Conservation (phyloP, 2,329 filamentous ascomycete genomes). For the Sphaerostilbella broomeana region DNA sequence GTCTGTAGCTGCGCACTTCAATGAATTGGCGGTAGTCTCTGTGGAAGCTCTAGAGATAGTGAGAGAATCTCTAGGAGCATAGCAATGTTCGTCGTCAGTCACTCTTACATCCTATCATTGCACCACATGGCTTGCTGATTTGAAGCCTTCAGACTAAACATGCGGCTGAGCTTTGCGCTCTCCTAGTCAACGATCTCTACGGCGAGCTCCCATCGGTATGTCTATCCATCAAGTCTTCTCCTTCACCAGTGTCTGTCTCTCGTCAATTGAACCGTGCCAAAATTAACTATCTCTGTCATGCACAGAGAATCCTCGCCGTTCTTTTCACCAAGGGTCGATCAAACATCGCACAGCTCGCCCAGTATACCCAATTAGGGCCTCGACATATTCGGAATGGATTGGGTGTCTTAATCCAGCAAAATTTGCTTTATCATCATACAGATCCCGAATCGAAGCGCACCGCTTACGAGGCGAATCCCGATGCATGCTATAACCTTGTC, state of each 20-base stretch:
- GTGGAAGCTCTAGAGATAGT: conserved; percentile 70
- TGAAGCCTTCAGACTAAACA: conserved; percentile 53
- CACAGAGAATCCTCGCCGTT: conserved; percentile 74
- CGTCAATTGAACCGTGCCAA: too few species aligned
- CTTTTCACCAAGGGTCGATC: conserved; percentile 76
- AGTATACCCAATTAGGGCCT: conserved; percentile 65
- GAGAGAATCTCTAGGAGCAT: conserved; percentile 70
- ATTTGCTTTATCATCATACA: conserved; percentile 70
- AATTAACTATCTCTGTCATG: conserved; percentile 23
- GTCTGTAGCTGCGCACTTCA: conserved; percentile 30
- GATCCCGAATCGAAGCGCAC: conserved; percentile 56
- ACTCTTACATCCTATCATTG: conserved; percentile 16
- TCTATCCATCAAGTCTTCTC: too few species aligned
- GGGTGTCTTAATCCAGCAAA: conserved; percentile 79
- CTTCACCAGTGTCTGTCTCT: too few species aligned
- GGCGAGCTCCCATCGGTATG: conserved; percentile 85
- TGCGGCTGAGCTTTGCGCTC: conserved; percentile 79
- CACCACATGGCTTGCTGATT: conserved; percentile 19
- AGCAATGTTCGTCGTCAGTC: conserved; percentile 50
- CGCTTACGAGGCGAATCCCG: conserved; percentile 77
- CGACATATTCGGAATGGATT: conserved; percentile 76
- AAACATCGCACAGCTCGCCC: conserved; percentile 59
- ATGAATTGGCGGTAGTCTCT: conserved; percentile 63
- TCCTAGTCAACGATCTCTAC: conserved; percentile 82
- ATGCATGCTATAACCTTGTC: conserved; percentile 73